Evolutionary conservation across 352 stramenopile species (phyloP), one percentile per base, ranked within the genome.

Genomic region (Pythium phragmitis): DNA sequence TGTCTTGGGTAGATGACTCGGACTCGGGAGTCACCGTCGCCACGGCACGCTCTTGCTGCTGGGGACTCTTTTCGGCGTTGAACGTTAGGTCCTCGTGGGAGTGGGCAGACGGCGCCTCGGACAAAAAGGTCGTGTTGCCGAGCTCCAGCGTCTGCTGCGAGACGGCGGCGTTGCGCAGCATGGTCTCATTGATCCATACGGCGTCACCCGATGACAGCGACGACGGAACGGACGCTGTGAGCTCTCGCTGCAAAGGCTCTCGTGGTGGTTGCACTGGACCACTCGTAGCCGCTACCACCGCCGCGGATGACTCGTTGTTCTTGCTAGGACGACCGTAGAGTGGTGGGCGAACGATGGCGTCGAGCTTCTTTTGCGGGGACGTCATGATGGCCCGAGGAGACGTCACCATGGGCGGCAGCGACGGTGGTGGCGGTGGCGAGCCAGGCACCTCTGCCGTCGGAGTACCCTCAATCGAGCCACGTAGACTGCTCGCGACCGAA

Each of bases 41-140:
- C 3, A 23, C 30, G 4, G 4, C 28, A 30, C 36, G 28, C 7
- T 11, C 33, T 3, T 46, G 54, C 2, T 39, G 34, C 26, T 30
- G 26, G 26, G 26, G 26, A 30, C 26, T 30, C 26, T 30, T 30
- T 9, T 60, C 55, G 7, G 60, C 41, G 1, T 55, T 56, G 49
- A 67, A 72, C 45, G 52, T 61, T 2, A 67, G 58, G 37, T 72
- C 65, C 39, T 67, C 51, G 19, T 63, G 42, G 2, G 57, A 70
- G 36, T 70, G 57, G 3, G 51, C 49, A 0, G 57, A 70, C 28
- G 64, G 64, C 8, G 33, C 57, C 6, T 12, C n/a, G 1, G 64
- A 70, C 7, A 70, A 36, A 52, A 70, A 33, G 13, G 19, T 69
- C 8, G 36, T 43, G 28, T 70, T 65, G n/a, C 48, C 37, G 9